Percentiles rank a stretch among this genome's conserved stretches.
Evolutionary conservation across 1,284 basidiomycete species (phyloP).

Genomic region (Puccinia polysora): DNA sequence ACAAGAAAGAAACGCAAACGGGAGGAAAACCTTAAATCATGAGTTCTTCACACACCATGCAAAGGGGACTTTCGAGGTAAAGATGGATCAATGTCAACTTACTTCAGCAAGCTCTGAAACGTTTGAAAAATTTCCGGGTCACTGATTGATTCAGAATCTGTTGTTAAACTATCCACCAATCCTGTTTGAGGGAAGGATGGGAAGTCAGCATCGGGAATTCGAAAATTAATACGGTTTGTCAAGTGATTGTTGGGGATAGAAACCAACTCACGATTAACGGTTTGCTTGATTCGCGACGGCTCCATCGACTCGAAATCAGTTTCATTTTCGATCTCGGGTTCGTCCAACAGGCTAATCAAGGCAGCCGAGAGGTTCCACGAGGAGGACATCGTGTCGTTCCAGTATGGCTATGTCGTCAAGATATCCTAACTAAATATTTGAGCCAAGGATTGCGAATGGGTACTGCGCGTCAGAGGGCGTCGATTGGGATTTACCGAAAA

Average conservation of each 20-base stretch:
- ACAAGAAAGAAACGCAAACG: neutral
- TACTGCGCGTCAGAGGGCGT: too few species aligned
- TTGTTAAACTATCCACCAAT: conserved; percentile 45
- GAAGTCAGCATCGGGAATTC: too few species aligned
- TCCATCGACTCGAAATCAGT: conserved; percentile 25
- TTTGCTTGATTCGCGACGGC: neutral
- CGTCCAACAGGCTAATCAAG: conserved; percentile 27
- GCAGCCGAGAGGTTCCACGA: conserved; percentile 16
- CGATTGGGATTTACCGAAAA: too few species aligned
- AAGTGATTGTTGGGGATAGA: neutral
- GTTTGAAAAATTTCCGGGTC: conserved; percentile 44
- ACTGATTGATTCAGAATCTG: conserved; percentile 41
- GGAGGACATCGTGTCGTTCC: conserved; percentile 2
- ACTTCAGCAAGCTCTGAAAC: conserved; percentile 46
- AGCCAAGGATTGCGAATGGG: too few species aligned
- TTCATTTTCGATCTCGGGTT: conserved; percentile 38
- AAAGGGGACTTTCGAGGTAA: neutral
- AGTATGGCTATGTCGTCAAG: too few species aligned
- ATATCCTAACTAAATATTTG: too few species aligned
- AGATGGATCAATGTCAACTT: neutral
- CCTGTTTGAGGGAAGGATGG: conserved; percentile 18
- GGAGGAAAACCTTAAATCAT: neutral
- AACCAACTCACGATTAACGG: conserved; percentile 21
- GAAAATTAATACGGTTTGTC: neutral
- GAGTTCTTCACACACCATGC: neutral